These are phyloP conservation scores for Pythium plurisporium DNA, from an alignment of 352 stramenopile genomes.

Conservation along the genomic window DNA sequence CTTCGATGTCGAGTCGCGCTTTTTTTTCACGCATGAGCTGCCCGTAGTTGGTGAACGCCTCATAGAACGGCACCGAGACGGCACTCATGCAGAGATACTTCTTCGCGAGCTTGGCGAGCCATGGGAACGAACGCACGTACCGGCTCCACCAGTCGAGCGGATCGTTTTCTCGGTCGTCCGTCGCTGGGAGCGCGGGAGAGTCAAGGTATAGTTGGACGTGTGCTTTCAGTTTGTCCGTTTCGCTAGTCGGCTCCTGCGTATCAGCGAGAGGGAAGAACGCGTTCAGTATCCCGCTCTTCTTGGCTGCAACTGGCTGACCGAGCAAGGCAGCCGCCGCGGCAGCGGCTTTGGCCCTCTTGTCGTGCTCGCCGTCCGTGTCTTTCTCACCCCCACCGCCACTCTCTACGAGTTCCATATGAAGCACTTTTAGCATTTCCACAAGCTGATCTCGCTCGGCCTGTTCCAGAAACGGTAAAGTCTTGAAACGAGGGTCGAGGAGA, in stretches of 20 bases:
- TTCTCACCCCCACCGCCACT: conserved; percentile 27
- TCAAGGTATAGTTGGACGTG: conserved; percentile 74
- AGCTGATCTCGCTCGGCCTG: conserved; percentile 45
- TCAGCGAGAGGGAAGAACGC: conserved; percentile 65
- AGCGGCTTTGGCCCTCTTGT: conserved; percentile 26
- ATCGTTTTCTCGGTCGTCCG: conserved; percentile 68
- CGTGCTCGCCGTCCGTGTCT: conserved; percentile 28
- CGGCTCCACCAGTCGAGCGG: conserved; percentile 82
- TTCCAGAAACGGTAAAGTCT: conserved; percentile 63
- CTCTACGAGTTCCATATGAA: conserved; percentile 41
- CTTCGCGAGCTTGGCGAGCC: conserved; percentile 61
- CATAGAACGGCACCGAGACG: conserved; percentile 66
- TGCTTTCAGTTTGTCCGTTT: conserved; percentile 54
- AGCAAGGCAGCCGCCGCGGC: conserved; percentile 8
- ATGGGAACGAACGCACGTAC: conserved; percentile 64
- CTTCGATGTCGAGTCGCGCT: conserved; percentile 68
- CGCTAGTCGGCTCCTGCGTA: conserved; percentile 27
- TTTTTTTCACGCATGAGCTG: conserved; percentile 79
- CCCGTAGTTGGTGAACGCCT: conserved; percentile 75
- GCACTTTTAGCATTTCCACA: conserved; percentile 44
- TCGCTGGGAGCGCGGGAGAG: conserved; percentile 55
- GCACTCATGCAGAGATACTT: conserved; percentile 78
- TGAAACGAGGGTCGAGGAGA: conserved; percentile 70
- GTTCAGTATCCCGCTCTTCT: conserved; percentile 38
- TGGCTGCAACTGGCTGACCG: conserved; percentile 16